Conservation (phyloP, 2,329 filamentous ascomycete species). For the Xylariaceae sp. region DNA sequence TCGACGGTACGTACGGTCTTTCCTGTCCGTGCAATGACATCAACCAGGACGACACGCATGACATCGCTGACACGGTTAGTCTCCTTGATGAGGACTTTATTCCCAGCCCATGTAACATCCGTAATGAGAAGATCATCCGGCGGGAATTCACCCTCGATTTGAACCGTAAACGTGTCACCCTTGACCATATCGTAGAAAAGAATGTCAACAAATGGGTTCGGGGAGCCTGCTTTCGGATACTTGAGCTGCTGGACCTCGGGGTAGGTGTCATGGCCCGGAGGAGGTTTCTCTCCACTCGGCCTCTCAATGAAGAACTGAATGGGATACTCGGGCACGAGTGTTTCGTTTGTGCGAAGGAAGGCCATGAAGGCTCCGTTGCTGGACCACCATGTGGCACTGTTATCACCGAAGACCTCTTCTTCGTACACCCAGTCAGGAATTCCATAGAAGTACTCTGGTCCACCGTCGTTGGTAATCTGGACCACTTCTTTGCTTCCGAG, state of each 20-base stretch:
- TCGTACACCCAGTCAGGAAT: slow-evolving; percentile 98
- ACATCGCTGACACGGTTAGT: slow-evolving; percentile 92
- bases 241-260: slow-evolving; percentile 90
- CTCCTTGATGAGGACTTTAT: slow-evolving; percentile 79
- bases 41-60: slow-evolving; percentile 81
- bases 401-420: slow-evolving; percentile 70
- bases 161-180: slow-evolving; percentile 72
- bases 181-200: slow-evolving; percentile 82
- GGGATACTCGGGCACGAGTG: slow-evolving; percentile 82
- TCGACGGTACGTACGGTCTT: slow-evolving; percentile 75
- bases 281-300: slow-evolving; percentile 67
- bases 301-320: slow-evolving; percentile 89
- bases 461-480: slow-evolving; percentile 81
- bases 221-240: slow-evolving; percentile 91
- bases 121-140: slow-evolving; percentile 86
- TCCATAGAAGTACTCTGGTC: slow-evolving; percentile 85
- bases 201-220: slow-evolving; percentile 84
- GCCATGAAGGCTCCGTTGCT: slow-evolving; percentile 82
- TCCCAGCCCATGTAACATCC: slow-evolving; percentile 84
- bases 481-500: slow-evolving; percentile 52
- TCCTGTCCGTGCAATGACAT: slow-evolving; percentile 67
- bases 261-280: slow-evolving; percentile 74
- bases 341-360: slow-evolving; percentile 91
- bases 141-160: slow-evolving; percentile 69
- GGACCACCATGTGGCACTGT: slow-evolving; percentile 93